These are phyloP conservation scores for Dryas octopetala DNA, from an alignment of 306 rosid species.

Conservation along the genomic window DNA sequence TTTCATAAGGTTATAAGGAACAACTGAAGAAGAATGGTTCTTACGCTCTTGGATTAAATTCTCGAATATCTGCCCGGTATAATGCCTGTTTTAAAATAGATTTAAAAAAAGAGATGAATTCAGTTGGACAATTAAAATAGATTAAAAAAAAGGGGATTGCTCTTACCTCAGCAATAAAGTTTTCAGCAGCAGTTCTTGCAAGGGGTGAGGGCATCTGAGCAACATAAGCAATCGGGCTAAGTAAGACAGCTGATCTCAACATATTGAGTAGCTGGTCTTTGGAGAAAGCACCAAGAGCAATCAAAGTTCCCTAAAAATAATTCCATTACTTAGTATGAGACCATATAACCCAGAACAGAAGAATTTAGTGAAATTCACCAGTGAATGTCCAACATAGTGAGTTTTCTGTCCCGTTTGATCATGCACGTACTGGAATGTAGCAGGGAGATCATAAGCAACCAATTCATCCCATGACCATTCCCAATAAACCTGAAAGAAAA, in stretches of 20 bases:
- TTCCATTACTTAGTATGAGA: background rate
- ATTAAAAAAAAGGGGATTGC: background rate
- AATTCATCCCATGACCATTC: constrained; percentile 99
- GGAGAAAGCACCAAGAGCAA: constrained; percentile 75
- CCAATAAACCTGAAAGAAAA: constrained; percentile 65
- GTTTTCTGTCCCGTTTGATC: constrained; percentile 70
- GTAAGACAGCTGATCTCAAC: constrained; percentile 80
- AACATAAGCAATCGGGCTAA: constrained; percentile 83
- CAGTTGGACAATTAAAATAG: constrained; percentile 1
- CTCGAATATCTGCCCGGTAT: constrained; percentile 57
- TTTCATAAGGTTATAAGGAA: no score
- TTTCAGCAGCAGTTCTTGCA: constrained; percentile 66
- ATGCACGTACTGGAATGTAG: constrained; percentile 69
- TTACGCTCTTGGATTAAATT: constrained; percentile 72
- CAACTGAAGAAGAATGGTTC: constrained; percentile 15
- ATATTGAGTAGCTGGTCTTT: constrained; percentile 48
- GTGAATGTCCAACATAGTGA: constrained; percentile 92
- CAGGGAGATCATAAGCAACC: constrained; percentile 85
- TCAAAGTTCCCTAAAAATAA: constrained; percentile 74
- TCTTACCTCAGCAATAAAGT: constrained; percentile 72
- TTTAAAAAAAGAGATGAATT: constrained; percentile 2
- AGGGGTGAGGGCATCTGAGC: constrained; percentile 74
- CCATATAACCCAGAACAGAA: background rate
- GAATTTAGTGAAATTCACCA: constrained; percentile 42
- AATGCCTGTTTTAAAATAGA: constrained; percentile 40